A percentile compares a stretch with the other conserved stretches of the same genome.
Evolutionary conservation across 2,329 filamentous ascomycete genomes (phyloP).

Genomic region (Aspergillus sclerotialis): DNA sequence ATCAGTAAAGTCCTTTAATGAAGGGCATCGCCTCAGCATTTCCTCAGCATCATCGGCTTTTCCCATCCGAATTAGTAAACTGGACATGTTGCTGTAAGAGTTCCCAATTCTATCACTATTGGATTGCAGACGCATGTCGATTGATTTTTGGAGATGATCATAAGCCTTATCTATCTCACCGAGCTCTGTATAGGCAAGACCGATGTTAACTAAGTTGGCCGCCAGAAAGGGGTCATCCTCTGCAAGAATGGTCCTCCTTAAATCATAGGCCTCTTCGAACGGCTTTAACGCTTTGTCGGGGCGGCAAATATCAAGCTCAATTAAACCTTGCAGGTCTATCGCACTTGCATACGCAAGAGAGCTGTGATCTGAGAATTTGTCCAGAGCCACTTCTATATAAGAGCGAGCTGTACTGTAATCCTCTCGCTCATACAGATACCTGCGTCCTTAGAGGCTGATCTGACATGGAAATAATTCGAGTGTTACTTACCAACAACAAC

Average conservation of each 20-base stretch:
- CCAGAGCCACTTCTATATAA: conserved; percentile 7
- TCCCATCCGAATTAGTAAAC: conserved; percentile 27
- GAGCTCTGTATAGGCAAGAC: conserved; percentile 27
- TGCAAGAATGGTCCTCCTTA: conserved; percentile 4
- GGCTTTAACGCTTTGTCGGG: conserved; percentile 7
- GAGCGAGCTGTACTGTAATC: conserved; percentile 8
- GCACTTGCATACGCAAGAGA: conserved; percentile 11
- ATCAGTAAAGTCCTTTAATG: conserved; percentile 29
- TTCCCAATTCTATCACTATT: conserved; percentile 30
- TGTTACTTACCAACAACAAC: conserved; percentile 4
- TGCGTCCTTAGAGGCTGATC: background rate
- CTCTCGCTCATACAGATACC: conserved; percentile 12
- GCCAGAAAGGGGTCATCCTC: conserved; percentile 3
- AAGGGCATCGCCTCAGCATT: conserved; percentile 25
- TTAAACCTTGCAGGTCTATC: conserved; percentile 10
- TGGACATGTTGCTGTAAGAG: conserved; percentile 33
- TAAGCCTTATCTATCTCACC: conserved; percentile 21
- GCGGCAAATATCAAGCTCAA: conserved; percentile 9
- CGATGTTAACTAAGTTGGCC: conserved; percentile 16
- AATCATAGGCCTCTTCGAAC: conserved; percentile 5
- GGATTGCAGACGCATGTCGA: conserved; percentile 20
- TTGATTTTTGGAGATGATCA: conserved; percentile 21
- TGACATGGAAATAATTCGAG: background rate
- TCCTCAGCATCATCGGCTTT: conserved; percentile 28
- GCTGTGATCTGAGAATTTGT: conserved; percentile 3